Conservation (phyloP, 2,329 filamentous ascomycete genomes). For the Aspergillus aculeatus region DNA sequence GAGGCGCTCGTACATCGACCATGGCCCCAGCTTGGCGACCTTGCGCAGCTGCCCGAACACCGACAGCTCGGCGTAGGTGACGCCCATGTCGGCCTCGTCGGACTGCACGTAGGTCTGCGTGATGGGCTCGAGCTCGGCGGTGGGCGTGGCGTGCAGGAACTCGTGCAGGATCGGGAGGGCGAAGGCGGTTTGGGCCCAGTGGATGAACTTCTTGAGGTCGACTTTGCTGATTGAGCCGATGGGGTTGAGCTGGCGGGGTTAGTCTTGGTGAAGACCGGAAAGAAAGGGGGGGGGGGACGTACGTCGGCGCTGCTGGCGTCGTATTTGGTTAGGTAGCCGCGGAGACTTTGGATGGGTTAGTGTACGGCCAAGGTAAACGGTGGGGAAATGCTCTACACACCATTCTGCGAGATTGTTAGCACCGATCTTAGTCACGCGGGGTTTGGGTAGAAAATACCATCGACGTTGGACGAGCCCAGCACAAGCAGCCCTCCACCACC, state of each 20-base stretch:
- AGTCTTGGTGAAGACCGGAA: not conserved
- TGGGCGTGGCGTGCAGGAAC: constrained; percentile 64
- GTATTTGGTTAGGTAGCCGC: constrained; percentile 69
- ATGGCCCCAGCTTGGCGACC: constrained; percentile 54
- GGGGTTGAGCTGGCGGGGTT: constrained; percentile 32
- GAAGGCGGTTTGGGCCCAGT: constrained; percentile 61
- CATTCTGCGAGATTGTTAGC: constrained; percentile 26
- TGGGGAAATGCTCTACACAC: constrained; percentile 13
- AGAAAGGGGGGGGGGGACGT: constrained; percentile 32
- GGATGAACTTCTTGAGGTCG: constrained; percentile 70
- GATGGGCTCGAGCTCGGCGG: constrained; percentile 65
- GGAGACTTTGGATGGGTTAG: constrained; percentile 35
- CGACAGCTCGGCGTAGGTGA: constrained; percentile 56
- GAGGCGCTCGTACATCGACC: constrained; percentile 55
- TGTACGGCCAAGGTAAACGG: not conserved
- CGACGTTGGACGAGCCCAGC: constrained; percentile 67
- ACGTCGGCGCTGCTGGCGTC: constrained; percentile 59
- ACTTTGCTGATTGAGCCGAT: constrained; percentile 59
- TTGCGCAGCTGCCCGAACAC: constrained; percentile 57
- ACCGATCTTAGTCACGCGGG: not conserved
- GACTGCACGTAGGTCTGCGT: constrained; percentile 60
- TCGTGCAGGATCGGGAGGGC: constrained; percentile 62
- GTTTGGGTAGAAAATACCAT: constrained; percentile 27
- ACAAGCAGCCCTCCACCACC: constrained; percentile 62
- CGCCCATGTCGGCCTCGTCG: constrained; percentile 57